Conservation (phyloP, 2,329 filamentous ascomycete species). For the Pseudogymnoascus sp. region DNA sequence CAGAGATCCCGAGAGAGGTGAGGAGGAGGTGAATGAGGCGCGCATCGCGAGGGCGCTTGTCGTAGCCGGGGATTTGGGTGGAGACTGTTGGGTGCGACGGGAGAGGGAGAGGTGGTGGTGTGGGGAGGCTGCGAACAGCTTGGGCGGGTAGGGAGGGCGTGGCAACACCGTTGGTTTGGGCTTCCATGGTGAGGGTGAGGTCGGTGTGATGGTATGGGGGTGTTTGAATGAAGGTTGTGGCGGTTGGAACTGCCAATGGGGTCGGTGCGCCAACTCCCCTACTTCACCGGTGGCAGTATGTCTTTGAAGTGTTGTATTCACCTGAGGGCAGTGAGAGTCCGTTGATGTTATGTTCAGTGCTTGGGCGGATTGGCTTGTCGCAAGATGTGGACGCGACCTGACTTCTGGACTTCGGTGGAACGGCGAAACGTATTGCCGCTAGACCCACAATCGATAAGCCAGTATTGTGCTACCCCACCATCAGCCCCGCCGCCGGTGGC, state of each 20-base stretch:
- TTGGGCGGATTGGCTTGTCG: neutral
- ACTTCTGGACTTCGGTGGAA: neutral
- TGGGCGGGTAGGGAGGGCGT: constrained; percentile 25
- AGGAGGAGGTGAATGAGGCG: constrained; percentile 74
- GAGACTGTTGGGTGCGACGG: constrained; percentile 26
- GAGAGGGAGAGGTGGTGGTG: constrained; percentile 19
- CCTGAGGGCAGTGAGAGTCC: neutral
- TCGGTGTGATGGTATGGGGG: neutral
- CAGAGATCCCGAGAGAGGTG: constrained; percentile 66
- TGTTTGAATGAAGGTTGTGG: neutral
- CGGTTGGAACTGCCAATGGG: neutral
- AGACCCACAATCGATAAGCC: constrained; percentile 12
- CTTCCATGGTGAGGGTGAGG: constrained; percentile 22
- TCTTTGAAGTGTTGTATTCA: neutral
- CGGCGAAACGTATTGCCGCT: neutral
- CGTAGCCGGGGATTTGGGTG: constrained; percentile 25
- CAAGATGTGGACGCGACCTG: neutral
- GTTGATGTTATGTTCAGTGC: neutral
- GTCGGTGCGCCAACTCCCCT: constrained; percentile 1
- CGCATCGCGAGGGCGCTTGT: constrained; percentile 62
- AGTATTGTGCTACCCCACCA: constrained; percentile 5
- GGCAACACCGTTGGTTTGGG: constrained; percentile 45
- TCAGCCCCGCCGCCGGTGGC: constrained; percentile 9
- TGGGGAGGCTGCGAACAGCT: constrained; percentile 14
- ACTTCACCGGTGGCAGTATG: neutral